Evolutionary conservation across 2,329 filamentous ascomycete species (phyloP), one percentile per base, ranked within the genome.

Genomic region (Aureobasidium uvarum): DNA sequence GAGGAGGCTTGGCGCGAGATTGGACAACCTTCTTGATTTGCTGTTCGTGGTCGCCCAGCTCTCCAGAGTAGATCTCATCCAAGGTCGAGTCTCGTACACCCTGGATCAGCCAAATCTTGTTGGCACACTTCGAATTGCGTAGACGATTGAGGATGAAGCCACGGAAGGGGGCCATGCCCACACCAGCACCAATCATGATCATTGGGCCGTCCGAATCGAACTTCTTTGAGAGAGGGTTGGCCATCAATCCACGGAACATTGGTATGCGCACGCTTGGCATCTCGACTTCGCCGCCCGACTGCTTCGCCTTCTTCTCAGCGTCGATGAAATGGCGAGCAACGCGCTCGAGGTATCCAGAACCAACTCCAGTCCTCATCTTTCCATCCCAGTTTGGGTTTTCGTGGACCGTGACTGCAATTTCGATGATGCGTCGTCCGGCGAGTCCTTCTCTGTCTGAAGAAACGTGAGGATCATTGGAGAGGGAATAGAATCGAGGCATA

Each of bases 241-340:
- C 89, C 95, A 99, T 99, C 50, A 99, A 83, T 0, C 95, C 95
- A 73, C 96, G 92, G 85, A 99, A 99, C 91, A 99, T 97, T 71
- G 95, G 95, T 5, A 98, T 82, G 71, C 91, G 87, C 18, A 98
- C 74, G 70, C 92, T 85, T 2, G 86, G 78, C 60, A 73, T 78
- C 66, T 82, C 79, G 39, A 80, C 74, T 78, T 82, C 69, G 56
- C 79, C 66, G 25, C 71, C 69, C 2, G 72, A 73, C 20, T 72
- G 70, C 52, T 77, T 77, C 54, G 89, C 89, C 2, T 82, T 78
- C 39, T 82, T 78, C 74, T 91, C 86, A 0, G 89, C 87, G 16
- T 85, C 83, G 71, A 94, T 84, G 74, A 90, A 90, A 69, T 84
- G 83, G 45, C 84, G 83, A 0, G 95, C 93, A 72, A 96, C 85